These are phyloP conservation scores for Otatea glauca DNA, from an alignment of 176 grass and related monocot species.

Conservation along the genomic window DNA sequence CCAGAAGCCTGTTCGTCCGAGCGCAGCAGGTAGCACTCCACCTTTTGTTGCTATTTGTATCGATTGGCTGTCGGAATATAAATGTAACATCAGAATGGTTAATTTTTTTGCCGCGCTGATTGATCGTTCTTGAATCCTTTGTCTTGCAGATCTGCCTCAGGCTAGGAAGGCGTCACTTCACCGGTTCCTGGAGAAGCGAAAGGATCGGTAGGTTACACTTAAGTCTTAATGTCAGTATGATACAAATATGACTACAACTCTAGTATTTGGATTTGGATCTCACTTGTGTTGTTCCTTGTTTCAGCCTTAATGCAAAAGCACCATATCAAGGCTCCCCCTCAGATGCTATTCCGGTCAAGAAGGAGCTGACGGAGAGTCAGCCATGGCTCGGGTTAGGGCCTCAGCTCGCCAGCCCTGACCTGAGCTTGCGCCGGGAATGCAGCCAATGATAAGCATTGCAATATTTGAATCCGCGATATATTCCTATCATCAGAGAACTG, in stretches of 20 bases:
- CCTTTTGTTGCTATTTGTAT: neutral
- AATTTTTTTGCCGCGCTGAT: constrained; percentile 21
- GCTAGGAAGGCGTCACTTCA: constrained; percentile 70
- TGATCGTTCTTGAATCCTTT: neutral
- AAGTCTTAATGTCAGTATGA: neutral
- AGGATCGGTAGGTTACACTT: constrained; percentile 74
- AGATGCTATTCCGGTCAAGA: constrained; percentile 38
- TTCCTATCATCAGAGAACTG: neutral
- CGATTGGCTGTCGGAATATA: neutral
- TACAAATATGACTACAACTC: neutral
- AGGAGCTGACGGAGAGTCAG: constrained; percentile 53
- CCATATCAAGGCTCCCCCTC: constrained; percentile 57
- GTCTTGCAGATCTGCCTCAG: constrained; percentile 67
- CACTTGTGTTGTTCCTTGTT: constrained; percentile 16
- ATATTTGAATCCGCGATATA: neutral
- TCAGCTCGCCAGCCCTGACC: constrained; percentile 26
- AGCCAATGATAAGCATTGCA: neutral
- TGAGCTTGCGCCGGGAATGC: neutral
- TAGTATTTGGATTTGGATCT: neutral
- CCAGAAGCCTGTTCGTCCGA: constrained; percentile 43
- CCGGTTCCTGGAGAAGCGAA: constrained; percentile 87
- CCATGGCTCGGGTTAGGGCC: constrained; percentile 69
- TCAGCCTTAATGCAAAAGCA: constrained; percentile 60
- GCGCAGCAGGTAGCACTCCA: constrained; percentile 52
- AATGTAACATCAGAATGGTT: neutral